Evolutionary conservation across 495 filamentous ascomycete species (phyloP).

Genomic region (Trichoderma virens): DNA sequence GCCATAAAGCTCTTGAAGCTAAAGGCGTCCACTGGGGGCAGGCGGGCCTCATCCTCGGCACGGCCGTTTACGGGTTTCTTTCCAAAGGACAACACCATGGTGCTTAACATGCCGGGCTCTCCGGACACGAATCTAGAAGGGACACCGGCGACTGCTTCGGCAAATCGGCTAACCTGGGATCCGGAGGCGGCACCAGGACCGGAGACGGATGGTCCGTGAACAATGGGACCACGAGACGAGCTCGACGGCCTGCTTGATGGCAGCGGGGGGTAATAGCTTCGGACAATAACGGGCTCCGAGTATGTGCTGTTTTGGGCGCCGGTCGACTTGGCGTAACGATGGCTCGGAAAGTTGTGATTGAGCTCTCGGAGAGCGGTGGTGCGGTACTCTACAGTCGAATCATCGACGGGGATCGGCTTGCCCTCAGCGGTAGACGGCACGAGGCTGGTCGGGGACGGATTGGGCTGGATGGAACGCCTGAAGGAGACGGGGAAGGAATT

Average conservation of each 20-base stretch:
- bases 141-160: background rate
- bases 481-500: constrained; percentile 29
- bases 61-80: constrained; percentile 17
- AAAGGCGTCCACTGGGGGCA: constrained; percentile 49
- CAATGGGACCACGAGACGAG: constrained; percentile 1
- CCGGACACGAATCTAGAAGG: constrained; percentile 19
- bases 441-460: constrained; percentile 34
- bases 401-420: constrained; percentile 35
- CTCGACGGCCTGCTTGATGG: constrained; percentile 19
- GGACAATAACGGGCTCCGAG: constrained; percentile 48
- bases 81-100: constrained; percentile 16
- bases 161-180: constrained; percentile 3
- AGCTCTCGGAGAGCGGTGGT: constrained; percentile 37
- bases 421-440: constrained; percentile 39
- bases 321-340: constrained; percentile 36
- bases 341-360: constrained; percentile 36
- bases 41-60: constrained; percentile 16
- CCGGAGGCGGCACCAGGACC: background rate
- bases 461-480: constrained; percentile 29
- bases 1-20: constrained; percentile 51
- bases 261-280: constrained; percentile 40
- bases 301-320: constrained; percentile 45
- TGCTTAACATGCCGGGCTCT: constrained; percentile 15
- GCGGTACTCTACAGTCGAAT: constrained; percentile 30
- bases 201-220: constrained; percentile 1